phyloP scores from a whole-genome alignment of 768 basidiomycete genomes.

The Suillus placidus region DNA sequence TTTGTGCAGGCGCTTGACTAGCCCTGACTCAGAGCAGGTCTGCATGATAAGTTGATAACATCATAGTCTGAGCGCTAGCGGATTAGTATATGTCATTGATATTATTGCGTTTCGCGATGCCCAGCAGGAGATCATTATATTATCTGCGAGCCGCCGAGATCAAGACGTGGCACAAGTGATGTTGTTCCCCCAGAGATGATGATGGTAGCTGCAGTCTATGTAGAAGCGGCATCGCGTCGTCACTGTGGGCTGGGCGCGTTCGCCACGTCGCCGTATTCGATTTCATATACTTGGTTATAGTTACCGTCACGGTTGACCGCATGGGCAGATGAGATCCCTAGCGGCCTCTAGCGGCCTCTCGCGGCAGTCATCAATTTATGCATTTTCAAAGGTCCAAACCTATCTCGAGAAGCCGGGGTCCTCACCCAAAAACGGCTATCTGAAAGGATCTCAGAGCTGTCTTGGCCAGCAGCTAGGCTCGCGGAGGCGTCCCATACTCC shows the following conservation, averaged over 20 bases:
- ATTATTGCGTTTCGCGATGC: not conserved
- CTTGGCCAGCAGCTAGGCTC: not conserved
- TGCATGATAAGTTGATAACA: not conserved
- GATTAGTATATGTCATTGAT: not conserved
- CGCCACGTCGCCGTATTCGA: not conserved
- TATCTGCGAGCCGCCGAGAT: not conserved
- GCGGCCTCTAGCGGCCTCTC: too few relatives aligned
- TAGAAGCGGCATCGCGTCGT: not conserved
- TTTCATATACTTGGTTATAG: not conserved
- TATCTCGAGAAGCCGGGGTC: conserved; percentile 6
- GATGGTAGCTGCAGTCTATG: not conserved
- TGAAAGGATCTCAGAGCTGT: conserved; percentile 23
- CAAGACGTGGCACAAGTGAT: not conserved
- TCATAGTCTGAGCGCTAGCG: not conserved
- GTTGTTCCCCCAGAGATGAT: not conserved
- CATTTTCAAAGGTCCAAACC: too few relatives aligned
- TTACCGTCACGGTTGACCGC: not conserved
- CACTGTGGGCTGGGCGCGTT: not conserved
- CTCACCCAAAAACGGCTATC: conserved; percentile 18
- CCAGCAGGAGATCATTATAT: not conserved
- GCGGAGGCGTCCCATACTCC: not conserved
- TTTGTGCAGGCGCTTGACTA: not conserved
- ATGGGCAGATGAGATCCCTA: not conserved
- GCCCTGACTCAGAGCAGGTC: not conserved
- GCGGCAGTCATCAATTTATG: not conserved